Evolutionary conservation across 2,329 filamentous ascomycete species (phyloP), one percentile per base, ranked within the genome.

Genomic region (Aquanectria penicillioides): DNA sequence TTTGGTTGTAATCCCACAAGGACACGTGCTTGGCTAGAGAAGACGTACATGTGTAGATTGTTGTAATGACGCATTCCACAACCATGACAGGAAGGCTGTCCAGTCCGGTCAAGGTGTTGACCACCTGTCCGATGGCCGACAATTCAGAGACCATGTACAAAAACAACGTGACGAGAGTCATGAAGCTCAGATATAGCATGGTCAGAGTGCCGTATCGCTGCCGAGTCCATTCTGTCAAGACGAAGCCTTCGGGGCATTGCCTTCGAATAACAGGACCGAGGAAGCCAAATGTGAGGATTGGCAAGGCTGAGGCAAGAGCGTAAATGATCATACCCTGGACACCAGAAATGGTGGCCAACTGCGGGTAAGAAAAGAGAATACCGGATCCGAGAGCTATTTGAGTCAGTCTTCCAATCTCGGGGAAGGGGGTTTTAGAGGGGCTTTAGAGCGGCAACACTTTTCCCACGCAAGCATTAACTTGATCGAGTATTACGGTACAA

Each of bases 381-480:
- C 90, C 90, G 60, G 92, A 93, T 72, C 92, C 92, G 77, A 95
- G 87, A 68, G 89, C 92, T 95, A 75, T 69, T 73, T 68, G 70
- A 73, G 75, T 85, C 77, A 85, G 81, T 77, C 73, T 66, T 64
- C 56, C 44, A 43, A 41, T 44, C 62, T 26, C 47, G 58, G 51
- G 15, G 18, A 31, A 44, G 17, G 62, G 67, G 66, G 62, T 40
- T 64, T 48, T 56, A 61, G 62, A 60, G 66, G 68, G 71, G 74
- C 70, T 68, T 75, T 77, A 80, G 87, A 92, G 91, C 91, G 91
- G 91, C 91, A 94, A 90, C 91, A 94, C 92, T 85, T 94, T 94
- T 91, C 92, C 89, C 92, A 94, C 92, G 92, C 92, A 95, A 95
- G 92, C 90, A 93, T 94, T 95, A 94, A 92, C 92, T 95, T 95